Evolutionary conservation across 176 grass and related monocot species (phyloP), one percentile per base, ranked within the genome.

Genomic region (Miscanthus lutarioriparius): DNA sequence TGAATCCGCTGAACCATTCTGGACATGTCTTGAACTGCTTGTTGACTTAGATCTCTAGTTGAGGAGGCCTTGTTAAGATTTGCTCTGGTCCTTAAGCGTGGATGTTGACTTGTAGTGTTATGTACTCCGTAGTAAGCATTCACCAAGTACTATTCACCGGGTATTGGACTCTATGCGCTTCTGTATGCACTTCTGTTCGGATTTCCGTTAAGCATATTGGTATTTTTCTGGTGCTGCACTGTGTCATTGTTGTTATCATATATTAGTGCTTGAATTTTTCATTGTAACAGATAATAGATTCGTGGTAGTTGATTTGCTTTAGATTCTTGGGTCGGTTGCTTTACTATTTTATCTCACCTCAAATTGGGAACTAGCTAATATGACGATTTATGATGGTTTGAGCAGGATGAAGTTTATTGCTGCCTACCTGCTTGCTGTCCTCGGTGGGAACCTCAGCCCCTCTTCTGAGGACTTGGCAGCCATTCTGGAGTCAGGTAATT

Each of bases 371-470:
- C 70, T 45, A 10, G 48, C 25, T 73, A 0, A 23, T 10, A 41
- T 10, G 2, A 44, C 2, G 2, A 44, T 44, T 44, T 44, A 25
- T 22, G 13, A 48, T 47, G 70, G n/a, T 62, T 67, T 70, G 4
- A 28, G 59, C 70, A 91, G 89, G 80, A 91, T 91, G 89, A 91
- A 91, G 85, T 79, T 84, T 15, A 6, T 91, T 53, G 75, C 89
- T 71, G 85, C 89, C 17, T 91, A 91, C 74, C 76, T 91, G 63
- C 85, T 91, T 16, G 89, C 89, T 45, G 65, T 65, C 76, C 85
- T 91, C 1, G 64, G 54, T 80, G 89, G 89, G 48, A 91, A 91
- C 62, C 1, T 70, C 53, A 65, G 30, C 70, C 89, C 89, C 28
- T 63, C 85, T 6, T 75, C 62, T 0, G 85, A 87, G 14, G 85